Conservation (phyloP, 345 rosid species). For the Durio zibethinus region DNA sequence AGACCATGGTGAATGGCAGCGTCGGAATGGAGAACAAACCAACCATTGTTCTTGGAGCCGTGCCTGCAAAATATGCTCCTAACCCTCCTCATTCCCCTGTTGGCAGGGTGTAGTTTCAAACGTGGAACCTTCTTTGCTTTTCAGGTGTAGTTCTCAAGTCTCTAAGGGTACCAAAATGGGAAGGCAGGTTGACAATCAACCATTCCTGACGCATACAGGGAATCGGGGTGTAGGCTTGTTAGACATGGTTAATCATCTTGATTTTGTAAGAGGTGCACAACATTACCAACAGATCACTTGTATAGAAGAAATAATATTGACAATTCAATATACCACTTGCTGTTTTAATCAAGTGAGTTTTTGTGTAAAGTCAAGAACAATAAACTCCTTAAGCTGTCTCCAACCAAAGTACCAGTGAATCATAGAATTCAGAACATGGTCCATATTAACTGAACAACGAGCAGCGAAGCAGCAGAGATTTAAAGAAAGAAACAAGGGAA, state of each 20-base stretch:
- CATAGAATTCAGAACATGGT: too few relatives aligned
- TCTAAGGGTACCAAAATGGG: not conserved
- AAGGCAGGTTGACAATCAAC: not conserved
- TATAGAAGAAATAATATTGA: conserved; percentile 8
- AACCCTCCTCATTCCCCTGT: conserved; percentile 80
- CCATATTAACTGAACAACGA: too few relatives aligned
- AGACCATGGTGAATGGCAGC: conserved; percentile 18
- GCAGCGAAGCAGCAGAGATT: too few relatives aligned
- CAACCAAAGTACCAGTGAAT: too few relatives aligned
- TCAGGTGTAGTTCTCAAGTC: conserved; percentile 5
- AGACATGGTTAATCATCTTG: conserved; percentile 4
- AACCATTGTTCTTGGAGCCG: conserved; percentile 6
- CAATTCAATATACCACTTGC: not conserved
- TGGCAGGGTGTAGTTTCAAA: conserved; percentile 55
- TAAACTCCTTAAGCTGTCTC: too few relatives aligned
- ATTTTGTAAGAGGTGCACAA: conserved; percentile 5
- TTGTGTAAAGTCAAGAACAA: not conserved
- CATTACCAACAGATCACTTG: not conserved
- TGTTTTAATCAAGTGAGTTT: conserved; percentile 1
- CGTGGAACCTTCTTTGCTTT: conserved; percentile 3
- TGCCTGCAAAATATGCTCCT: conserved; percentile 50
- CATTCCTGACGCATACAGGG: not conserved
- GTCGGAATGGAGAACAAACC: conserved; percentile 18
- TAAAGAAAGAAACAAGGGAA: too few relatives aligned
- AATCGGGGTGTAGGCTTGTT: not conserved